Base-by-base conservation (phyloP, 2,329 filamentous ascomycete genomes). In the Monilinia polystroma region DNA sequence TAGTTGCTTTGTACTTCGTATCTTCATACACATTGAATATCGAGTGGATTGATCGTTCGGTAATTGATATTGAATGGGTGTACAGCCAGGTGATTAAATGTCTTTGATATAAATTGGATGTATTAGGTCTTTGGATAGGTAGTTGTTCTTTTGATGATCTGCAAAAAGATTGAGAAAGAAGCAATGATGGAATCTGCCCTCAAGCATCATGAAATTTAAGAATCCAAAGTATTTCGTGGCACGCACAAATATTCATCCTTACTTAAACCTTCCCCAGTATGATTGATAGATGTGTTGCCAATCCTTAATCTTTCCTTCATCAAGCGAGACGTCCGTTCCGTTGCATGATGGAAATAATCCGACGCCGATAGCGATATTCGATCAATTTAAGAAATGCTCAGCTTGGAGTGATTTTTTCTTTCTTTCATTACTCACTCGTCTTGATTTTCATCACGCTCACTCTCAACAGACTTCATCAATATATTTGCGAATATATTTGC, bases 41-140 rank as follows among this genome's bases (percentile, higher is more conserved):
- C 16, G 11, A 29, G 4, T 18, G 55, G 20, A 29, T 45, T 23
- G 16, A 12, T 23, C 3, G 29, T 16, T 18, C 7, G 20, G 38
- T n/a, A 20, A 43, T 26, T 23, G 23, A 43, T 18, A 14, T 4
- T 29, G 29, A 5, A 23, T 14, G 29, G 52, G 45, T 12, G 58
- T 23, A 35, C 29, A 11, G 20, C n/a, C 23, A 4, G 14, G 18
- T 57, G 38, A 57, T 57, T 3, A 26, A 52, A 63, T 41, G 29
- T 63, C 59, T 63, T 52, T 63, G 32, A 35, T 7, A 23, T 16
- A 63, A 26, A 63, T 52, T 52, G 11, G 32, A 52, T 63, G 59
- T 41, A 58, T 58, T 45, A 18, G 55, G 45, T 32, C 16, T 29
- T 26, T 45, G 14, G 2, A 35, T 35, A 8, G 32, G 7, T 6